Conservation (phyloP, 2,329 filamentous ascomycete genomes). For the Aureobasidium musti region DNA sequence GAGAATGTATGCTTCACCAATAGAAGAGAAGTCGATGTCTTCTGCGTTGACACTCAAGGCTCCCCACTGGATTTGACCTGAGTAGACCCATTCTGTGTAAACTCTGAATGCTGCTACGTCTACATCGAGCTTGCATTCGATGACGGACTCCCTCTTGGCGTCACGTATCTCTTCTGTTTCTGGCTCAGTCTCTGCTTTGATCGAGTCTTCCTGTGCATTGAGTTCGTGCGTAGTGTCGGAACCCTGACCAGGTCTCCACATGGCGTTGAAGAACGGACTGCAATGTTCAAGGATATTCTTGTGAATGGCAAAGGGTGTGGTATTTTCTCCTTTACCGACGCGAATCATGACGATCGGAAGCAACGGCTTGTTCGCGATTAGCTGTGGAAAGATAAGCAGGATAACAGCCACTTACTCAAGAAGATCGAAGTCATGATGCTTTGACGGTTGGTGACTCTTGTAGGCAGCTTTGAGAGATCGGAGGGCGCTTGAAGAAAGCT, state of each 20-base stretch:
- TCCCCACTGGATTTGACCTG: not conserved
- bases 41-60: not conserved
- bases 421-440: not conserved
- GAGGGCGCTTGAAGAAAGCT: not conserved
- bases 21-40: slow-evolving; percentile 18
- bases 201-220: too few relatives aligned
- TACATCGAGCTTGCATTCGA: slow-evolving; percentile 27
- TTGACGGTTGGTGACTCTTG: too few relatives aligned
- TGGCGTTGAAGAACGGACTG: not conserved
- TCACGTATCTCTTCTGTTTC: too few relatives aligned
- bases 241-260: too few relatives aligned
- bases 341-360: not conserved
- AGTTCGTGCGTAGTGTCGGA: too few relatives aligned
- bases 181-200: too few relatives aligned
- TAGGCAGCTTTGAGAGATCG: not conserved
- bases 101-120: slow-evolving; percentile 32
- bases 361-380: not conserved
- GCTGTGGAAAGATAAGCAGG: not conserved
- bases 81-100: slow-evolving; percentile 36
- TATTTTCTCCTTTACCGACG: not conserved
- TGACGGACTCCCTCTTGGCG: too few relatives aligned
- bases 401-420: not conserved
- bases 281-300: not conserved
- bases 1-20: slow-evolving; percentile 36
- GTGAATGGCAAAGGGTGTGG: not conserved